Conservation (phyloP, 495 filamentous ascomycete species). For the Penicillium herquei region DNA sequence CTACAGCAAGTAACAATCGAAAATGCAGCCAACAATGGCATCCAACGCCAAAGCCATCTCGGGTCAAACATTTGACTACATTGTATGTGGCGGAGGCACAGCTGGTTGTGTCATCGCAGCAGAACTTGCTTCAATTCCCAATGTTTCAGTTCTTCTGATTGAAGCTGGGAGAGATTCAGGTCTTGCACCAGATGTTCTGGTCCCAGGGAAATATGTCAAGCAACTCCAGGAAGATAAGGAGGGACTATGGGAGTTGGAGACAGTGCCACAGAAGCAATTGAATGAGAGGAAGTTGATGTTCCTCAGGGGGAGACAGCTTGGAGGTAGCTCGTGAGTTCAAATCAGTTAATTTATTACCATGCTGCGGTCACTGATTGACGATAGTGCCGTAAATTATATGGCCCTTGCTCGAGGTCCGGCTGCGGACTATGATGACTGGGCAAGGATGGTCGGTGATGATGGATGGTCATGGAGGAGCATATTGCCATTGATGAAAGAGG, state of each 20-base stretch:
- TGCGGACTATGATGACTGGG: slow-evolving; percentile 5
- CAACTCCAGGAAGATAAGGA: slow-evolving; percentile 5
- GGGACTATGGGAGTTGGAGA: slow-evolving; percentile 4
- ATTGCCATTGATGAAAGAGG: not conserved
- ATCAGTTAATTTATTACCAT: not conserved
- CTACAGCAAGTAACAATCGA: no score
- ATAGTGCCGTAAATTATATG: slow-evolving; percentile 4
- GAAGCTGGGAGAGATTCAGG: slow-evolving; percentile 2
- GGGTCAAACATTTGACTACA: not conserved
- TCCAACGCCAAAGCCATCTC: no score
- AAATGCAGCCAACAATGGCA: no score
- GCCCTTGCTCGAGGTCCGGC: not conserved
- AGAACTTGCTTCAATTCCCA: not conserved
- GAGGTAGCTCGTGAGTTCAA: slow-evolving; percentile 2
- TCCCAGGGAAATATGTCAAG: slow-evolving; percentile 4
- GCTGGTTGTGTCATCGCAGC: slow-evolving; percentile 1
- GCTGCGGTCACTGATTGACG: not conserved
- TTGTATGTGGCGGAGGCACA: not conserved
- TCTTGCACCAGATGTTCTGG: not conserved
- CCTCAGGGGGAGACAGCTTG: slow-evolving; percentile 1
- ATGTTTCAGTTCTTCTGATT: not conserved
- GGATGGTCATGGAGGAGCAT: not conserved
- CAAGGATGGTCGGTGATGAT: not conserved
- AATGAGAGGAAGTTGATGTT: not conserved
- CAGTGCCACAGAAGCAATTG: not conserved